Base-by-base conservation (phyloP, 495 filamentous ascomycete genomes). In the Xylaria curta region DNA sequence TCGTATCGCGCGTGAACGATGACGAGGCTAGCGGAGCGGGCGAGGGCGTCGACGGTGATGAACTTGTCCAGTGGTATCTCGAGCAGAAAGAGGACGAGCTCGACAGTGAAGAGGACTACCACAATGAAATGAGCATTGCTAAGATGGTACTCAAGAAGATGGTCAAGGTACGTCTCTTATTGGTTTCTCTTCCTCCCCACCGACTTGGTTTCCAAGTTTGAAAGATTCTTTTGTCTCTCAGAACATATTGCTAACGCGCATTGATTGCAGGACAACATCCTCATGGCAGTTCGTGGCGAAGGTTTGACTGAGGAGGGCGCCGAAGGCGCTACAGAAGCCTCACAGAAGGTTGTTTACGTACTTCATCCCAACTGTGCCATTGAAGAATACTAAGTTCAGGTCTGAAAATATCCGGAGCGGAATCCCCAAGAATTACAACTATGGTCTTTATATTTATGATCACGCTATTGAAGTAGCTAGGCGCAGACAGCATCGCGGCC, bases 351-450 rank as follows among this genome's bases (percentile, higher is more conserved):
- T 7, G 88, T 97, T 38, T 99, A 98, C 81, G 93, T 98, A 17
- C 73, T 99, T 77, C 96, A 99, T 86, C 96, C 96, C 24, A 98
- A 98, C 79, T 96, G 93, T 76, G 92, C 93, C 1, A 86, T 95
- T 28, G 94, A 97, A 72, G 84, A 85, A 73, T 73, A 70, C 59
- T 78, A 40, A 71, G 68, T n/a, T 0, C 24, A 1, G 38, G 38
- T 42, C 38, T 42, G 15, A 17, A 40, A 56, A 53, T 1, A 21
- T n/a, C n/a, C 26, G 17, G 19, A 19, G 19, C 1, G 51, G 10
- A 36, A 38, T 3, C 47, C 46, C 21, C 4, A 53, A 26, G 12
- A 49, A 54, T 33, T 47, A 54, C 49, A 24, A 12, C 0, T 9
- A 47, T 7, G 44, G 6, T 51, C n/a, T 24, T 26, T 51, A 62